A percentile compares a stretch with the other conserved stretches of the same genome.
Conservation (phyloP, 2,329 filamentous ascomycete species). For the Coniochaeta prunicola region DNA sequence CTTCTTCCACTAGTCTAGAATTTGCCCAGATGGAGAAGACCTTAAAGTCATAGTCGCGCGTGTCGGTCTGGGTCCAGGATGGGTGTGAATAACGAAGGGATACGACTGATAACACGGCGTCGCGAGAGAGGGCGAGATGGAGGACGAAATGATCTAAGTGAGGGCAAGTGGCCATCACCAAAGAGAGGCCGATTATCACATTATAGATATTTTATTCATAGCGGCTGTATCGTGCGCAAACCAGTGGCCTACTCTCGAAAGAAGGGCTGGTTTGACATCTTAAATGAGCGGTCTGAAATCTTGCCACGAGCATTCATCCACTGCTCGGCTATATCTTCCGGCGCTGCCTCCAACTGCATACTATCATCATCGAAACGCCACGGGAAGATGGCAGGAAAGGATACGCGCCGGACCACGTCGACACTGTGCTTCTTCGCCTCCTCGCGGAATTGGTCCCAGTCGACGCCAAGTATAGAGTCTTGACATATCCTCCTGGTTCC, state of each 20-base stretch:
- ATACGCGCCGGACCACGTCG: neutral
- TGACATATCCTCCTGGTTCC: neutral
- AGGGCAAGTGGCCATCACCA: no score
- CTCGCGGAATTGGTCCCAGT: neutral
- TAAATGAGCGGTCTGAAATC: neutral
- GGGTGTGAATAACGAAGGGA: no score
- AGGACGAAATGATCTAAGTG: no score
- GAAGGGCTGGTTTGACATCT: neutral
- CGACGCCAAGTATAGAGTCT: neutral
- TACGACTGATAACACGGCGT: no score
- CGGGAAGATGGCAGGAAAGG: conserved; percentile 9
- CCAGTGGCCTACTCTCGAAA: neutral
- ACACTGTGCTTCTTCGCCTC: neutral
- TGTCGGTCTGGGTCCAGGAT: no score
- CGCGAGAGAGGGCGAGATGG: no score
- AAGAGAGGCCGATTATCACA: no score
- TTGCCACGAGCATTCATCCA: neutral
- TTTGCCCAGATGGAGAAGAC: no score
- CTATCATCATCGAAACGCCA: neutral
- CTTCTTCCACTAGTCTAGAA: no score
- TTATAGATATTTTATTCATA: no score
- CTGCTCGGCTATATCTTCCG: neutral
- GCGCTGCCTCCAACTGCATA: neutral
- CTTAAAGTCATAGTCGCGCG: no score
- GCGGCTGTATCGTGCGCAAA: no score